Evolutionary conservation across 805 yeast genomes (phyloP), one percentile per base, ranked within the genome.

Genomic region (Candida insectorum): DNA sequence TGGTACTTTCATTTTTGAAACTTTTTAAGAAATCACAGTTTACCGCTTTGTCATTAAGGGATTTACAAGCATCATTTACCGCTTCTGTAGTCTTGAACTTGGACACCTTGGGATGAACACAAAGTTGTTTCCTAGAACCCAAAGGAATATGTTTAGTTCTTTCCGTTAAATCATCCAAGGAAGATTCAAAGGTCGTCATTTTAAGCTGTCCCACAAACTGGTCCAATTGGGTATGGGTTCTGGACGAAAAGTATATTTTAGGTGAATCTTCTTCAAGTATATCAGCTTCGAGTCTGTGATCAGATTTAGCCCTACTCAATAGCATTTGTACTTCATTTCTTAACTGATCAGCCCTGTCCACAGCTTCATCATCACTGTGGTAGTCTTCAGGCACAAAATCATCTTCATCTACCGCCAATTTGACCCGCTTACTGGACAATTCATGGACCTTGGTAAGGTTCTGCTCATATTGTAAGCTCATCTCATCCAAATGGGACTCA

Each of bases 201-300:
- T 65, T 52, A 24, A 89, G 57, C 46, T 91, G 96, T 11, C 75
- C 72, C 0, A 87, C 75, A 49, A 89, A 85, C 51, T 89, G 97
- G 23, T 69, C 67, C 28, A 89, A 62, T 52, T 89, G 97, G 0
- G 96, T 85, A 50, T 89, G 97, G 0, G 97, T 89, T 56, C 97
- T 65, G 2, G 96, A 86, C 0, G 95, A 71, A 51, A 79, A 88
- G 45, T 60, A 75, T 1, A 89, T 75, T 44, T 47, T 4, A 40
- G 39, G 0, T 75, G 65, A 24, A n/a, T 28, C 28, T 3, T 33
- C 26, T 9, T 29, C 16, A 9, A 41, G 55, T 8, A 20, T 8
- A 28, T 41, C 48, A 24, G 39, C 30, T 22, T 43, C 45, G 26
- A 46, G 54, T 4, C 34, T 20, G 5, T 51, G 45, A 8, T 54